Percentiles rank a stretch among this genome's conserved stretches.
Conservation (phyloP, 2,329 filamentous ascomycete species). For the Spiromastix sp. region DNA sequence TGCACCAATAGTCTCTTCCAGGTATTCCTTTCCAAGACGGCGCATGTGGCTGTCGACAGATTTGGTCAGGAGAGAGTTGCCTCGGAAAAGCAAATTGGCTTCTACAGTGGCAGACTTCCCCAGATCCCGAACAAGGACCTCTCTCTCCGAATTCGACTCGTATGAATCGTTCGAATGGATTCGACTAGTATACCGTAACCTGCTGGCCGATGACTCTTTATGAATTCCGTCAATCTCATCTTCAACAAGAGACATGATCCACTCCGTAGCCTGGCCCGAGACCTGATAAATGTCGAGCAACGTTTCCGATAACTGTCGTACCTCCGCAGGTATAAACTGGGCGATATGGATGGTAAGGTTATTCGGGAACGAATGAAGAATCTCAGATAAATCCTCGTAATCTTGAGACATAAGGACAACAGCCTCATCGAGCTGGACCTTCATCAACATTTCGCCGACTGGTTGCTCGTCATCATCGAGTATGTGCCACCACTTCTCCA, state of each 20-base stretch:
- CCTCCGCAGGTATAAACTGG: constrained; percentile 62
- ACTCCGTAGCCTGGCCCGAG: constrained; percentile 71
- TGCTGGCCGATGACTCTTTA: constrained; percentile 62
- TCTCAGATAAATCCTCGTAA: constrained; percentile 70
- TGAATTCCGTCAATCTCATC: constrained; percentile 93
- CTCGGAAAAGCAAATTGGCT: constrained; percentile 88
- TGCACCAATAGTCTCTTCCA: constrained; percentile 76
- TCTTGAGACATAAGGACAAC: constrained; percentile 79
- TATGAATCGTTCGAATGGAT: constrained; percentile 52
- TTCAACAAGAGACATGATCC: constrained; percentile 87
- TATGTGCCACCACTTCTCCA: constrained; percentile 82
- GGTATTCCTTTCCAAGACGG: constrained; percentile 80
- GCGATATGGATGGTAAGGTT: constrained; percentile 79
- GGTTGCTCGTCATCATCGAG: constrained; percentile 64
- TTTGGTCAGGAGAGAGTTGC: constrained; percentile 89
- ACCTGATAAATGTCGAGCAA: constrained; percentile 94
- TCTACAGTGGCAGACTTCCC: constrained; percentile 60
- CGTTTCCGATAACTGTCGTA: constrained; percentile 72
- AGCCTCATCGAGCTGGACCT: constrained; percentile 74
- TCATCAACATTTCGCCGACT: constrained; percentile 77
- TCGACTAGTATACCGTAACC: constrained; percentile 52
- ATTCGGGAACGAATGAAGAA: constrained; percentile 75
- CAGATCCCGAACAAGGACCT: constrained; percentile 53
- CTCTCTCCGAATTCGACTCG: constrained; percentile 45
- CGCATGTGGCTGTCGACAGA: constrained; percentile 94